phyloP scores from a whole-genome alignment of 1,284 basidiomycete genomes.

The Cryptococcus deneoformans region DNA sequence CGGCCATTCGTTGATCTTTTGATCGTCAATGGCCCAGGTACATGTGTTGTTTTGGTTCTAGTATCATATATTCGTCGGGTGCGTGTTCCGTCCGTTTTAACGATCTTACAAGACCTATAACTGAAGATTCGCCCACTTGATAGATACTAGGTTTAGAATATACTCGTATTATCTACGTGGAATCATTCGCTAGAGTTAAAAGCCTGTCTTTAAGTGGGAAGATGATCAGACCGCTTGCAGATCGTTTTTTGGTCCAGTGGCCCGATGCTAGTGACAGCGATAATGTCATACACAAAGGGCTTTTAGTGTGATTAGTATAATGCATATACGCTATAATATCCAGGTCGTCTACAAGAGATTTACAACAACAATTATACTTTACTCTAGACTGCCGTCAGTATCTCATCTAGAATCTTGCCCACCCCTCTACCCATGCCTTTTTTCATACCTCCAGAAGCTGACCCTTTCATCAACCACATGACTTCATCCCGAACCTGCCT shows the following conservation, averaged over 20 bases:
- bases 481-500: slow-evolving; percentile 26
- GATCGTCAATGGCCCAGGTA: slow-evolving; percentile 93
- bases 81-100: slow-evolving; percentile 55
- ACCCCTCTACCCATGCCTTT: slow-evolving; percentile 1
- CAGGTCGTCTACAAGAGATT: neutral
- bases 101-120: neutral
- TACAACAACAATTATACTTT: too few species aligned
- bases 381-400: slow-evolving; percentile 10
- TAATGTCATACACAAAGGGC: slow-evolving; percentile 14
- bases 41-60: slow-evolving; percentile 76
- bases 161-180: slow-evolving; percentile 81
- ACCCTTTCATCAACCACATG: slow-evolving; percentile 34
- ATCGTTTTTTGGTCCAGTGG: slow-evolving; percentile 88
- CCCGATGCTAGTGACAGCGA: slow-evolving; percentile 55
- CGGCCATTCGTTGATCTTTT: slow-evolving; percentile 68
- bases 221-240: slow-evolving; percentile 74
- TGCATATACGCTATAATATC: slow-evolving; percentile 8
- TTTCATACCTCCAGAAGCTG: slow-evolving; percentile 6
- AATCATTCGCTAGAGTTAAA: slow-evolving; percentile 88
- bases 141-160: slow-evolving; percentile 72
- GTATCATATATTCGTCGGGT: slow-evolving; percentile 75
- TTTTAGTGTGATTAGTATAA: slow-evolving; percentile 12
- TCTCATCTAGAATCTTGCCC: slow-evolving; percentile 13
- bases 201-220: slow-evolving; percentile 81
- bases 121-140: neutral